Percentiles rank a stretch among this genome's conserved stretches.
phyloP scores from a whole-genome alignment of 768 basidiomycete species.

The Hysterangium stoloniferum region DNA sequence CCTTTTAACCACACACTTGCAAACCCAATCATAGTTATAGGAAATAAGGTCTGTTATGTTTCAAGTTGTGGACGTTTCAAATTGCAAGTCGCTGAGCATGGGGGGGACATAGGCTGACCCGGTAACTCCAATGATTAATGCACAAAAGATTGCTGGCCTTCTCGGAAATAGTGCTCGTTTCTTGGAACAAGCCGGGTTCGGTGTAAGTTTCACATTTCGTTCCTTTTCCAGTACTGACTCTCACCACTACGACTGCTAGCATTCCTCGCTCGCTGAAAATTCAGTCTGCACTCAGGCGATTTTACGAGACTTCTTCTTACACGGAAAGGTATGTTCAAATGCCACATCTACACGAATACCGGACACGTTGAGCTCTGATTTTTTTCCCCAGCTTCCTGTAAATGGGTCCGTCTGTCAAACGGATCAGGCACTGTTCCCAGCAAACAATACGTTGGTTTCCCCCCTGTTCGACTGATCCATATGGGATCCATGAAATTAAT shows the following conservation, averaged over 20 bases:
- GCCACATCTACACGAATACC: no score
- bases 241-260: background rate
- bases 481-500: no score
- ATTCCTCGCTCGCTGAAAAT: slow-evolving; percentile 1
- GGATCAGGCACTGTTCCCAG: no score
- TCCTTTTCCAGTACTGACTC: background rate
- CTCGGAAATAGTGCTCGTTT: slow-evolving; percentile 21
- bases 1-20: slow-evolving; percentile 16
- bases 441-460: no score
- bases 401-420: no score
- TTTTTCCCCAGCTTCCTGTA: no score
- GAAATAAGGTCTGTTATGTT: slow-evolving; percentile 12
- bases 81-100: background rate
- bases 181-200: slow-evolving; percentile 22
- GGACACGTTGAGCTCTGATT: no score
- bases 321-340: slow-evolving; percentile 1
- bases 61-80: background rate
- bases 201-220: slow-evolving; percentile 15
- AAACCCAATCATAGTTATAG: slow-evolving; percentile 14
- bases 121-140: slow-evolving; percentile 23
- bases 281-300: slow-evolving; percentile 4
- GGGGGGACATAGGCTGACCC: slow-evolving; percentile 15
- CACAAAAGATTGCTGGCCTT: slow-evolving; percentile 15
- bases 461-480: no score
- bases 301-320: slow-evolving; percentile 3